Conservation (phyloP, 306 rosid species). For the Pueraria montana region DNA sequence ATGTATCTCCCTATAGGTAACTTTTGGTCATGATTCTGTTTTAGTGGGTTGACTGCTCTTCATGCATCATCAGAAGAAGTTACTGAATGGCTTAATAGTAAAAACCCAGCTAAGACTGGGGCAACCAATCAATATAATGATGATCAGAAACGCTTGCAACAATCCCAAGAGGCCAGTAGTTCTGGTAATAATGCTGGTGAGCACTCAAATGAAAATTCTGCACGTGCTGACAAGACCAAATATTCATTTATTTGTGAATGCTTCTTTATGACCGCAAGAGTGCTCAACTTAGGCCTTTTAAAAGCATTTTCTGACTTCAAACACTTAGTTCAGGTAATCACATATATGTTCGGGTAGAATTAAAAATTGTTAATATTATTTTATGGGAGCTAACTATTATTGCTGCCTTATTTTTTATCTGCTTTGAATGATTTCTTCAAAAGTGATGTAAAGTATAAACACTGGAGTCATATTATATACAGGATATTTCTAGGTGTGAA, state of each 20-base stretch:
- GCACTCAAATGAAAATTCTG: slow-evolving; percentile 54
- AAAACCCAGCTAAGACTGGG: slow-evolving; percentile 54
- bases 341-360: slow-evolving; percentile 22
- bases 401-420: slow-evolving; percentile 31
- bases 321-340: slow-evolving; percentile 93
- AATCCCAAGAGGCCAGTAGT: slow-evolving; percentile 92
- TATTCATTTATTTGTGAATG: slow-evolving; percentile 96
- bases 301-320: slow-evolving; percentile 97
- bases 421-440: slow-evolving; percentile 31
- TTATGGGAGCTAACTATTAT: slow-evolving; percentile 27
- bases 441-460: slow-evolving; percentile 32
- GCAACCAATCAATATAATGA: slow-evolving; percentile 56
- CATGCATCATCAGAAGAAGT: slow-evolving; percentile 97
- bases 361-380: slow-evolving; percentile 33
- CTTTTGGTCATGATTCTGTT: slow-evolving; percentile 50
- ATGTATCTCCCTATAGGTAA: slow-evolving; percentile 49
- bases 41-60: slow-evolving; percentile 95
- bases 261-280: slow-evolving; percentile 99
- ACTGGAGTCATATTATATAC: slow-evolving; percentile 40
- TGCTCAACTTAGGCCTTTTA: slow-evolving; percentile 92
- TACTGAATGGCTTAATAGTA: slow-evolving; percentile 79
- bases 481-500: slow-evolving; percentile 94
- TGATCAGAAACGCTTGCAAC: slow-evolving; percentile 74
- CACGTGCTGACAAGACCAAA: slow-evolving; percentile 66
- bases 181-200: slow-evolving; percentile 70